These are phyloP conservation scores for Cyclotella choctawhatcheeana DNA, from an alignment of 108 stramenopile species.

Conservation along the genomic window DNA sequence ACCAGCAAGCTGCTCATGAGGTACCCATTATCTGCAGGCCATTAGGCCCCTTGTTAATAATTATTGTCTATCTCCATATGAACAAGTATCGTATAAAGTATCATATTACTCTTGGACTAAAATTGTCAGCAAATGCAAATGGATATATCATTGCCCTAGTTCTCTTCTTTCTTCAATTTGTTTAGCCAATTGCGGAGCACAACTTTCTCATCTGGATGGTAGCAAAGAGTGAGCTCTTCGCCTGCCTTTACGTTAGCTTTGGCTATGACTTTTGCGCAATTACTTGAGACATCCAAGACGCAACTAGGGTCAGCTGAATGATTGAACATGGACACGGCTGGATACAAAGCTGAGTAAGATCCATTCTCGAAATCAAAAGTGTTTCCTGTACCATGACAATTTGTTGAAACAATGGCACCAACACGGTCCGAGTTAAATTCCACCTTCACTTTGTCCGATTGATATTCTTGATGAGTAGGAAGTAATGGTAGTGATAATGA, in stretches of 20 bases:
- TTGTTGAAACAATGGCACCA: neutral
- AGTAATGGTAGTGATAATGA: slow-evolving; percentile 9
- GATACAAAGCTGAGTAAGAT: neutral
- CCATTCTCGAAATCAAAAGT: neutral
- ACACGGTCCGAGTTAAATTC: neutral
- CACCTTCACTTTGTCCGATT: slow-evolving; percentile 2
- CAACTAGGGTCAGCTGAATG: slow-evolving; percentile 10
- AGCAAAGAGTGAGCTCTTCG: neutral
- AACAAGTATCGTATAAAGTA: too few relatives aligned
- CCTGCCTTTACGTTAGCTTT: neutral
- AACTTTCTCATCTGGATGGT: neutral
- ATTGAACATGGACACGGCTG: slow-evolving; percentile 13
- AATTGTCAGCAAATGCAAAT: too few relatives aligned
- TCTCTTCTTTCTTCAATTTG: too few relatives aligned
- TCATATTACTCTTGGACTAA: too few relatives aligned
- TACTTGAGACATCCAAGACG: neutral
- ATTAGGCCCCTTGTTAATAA: too few relatives aligned
- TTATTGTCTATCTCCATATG: too few relatives aligned
- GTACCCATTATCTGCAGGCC: too few relatives aligned
- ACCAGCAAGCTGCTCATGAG: too few relatives aligned
- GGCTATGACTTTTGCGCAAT: neutral
- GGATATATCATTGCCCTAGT: too few relatives aligned
- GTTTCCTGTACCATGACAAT: neutral
- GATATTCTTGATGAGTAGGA: slow-evolving; percentile 4
- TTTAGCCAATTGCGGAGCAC: neutral